phyloP scores from a whole-genome alignment of 2,329 filamentous ascomycete genomes.

The Rhytidhysteron rufulum region DNA sequence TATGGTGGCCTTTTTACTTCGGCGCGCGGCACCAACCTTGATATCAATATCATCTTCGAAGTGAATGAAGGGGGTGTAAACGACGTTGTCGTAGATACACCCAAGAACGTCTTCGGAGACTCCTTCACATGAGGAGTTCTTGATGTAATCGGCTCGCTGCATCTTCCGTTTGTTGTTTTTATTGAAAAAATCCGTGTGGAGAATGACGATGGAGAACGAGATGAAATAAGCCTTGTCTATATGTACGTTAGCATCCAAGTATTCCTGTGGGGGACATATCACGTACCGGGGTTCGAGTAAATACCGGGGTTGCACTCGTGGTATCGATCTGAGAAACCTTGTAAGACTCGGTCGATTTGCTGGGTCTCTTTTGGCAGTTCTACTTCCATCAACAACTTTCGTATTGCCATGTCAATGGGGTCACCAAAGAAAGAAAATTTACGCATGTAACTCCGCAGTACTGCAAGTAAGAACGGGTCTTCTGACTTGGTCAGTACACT shows the following conservation, averaged over 20 bases:
- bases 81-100: conserved; percentile 98
- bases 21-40: conserved; percentile 68
- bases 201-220: conserved; percentile 90
- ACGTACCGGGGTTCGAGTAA: conserved; percentile 67
- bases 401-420: conserved; percentile 95
- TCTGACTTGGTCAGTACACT: conserved; percentile 80
- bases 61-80: conserved; percentile 96
- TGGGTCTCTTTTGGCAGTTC: conserved; percentile 96
- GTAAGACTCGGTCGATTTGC: conserved; percentile 91
- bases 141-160: conserved; percentile 92
- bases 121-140: conserved; percentile 87
- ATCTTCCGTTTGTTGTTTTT: conserved; percentile 99
- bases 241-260: conserved; percentile 14
- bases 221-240: conserved; percentile 95
- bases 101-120: conserved; percentile 91
- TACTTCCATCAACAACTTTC: conserved; percentile 93
- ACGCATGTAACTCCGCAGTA: conserved; percentile 91
- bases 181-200: conserved; percentile 99
- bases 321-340: conserved; percentile 93
- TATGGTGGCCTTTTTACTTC: conserved; percentile 63
- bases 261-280: background rate
- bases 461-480: conserved; percentile 77
- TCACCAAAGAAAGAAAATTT: conserved; percentile 94
- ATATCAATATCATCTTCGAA: conserved; percentile 88
- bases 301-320: conserved; percentile 98